phyloP scores from a whole-genome alignment of 2,329 filamentous ascomycete genomes.

The Lithohypha guttulata region DNA sequence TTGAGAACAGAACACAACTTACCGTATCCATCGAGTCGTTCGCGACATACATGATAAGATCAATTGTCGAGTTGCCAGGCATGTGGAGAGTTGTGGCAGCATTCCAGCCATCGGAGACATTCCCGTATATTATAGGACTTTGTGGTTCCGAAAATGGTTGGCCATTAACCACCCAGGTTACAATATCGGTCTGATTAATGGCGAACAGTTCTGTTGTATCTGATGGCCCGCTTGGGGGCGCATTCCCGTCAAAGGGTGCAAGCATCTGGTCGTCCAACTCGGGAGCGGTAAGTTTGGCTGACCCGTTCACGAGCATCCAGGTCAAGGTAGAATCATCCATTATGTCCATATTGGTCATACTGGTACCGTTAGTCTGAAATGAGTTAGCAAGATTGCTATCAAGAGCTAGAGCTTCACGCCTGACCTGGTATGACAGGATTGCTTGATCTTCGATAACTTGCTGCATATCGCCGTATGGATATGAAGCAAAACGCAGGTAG shows the following conservation, averaged over 20 bases:
- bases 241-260: slow-evolving; percentile 12
- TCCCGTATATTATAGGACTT: slow-evolving; percentile 13
- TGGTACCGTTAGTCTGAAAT: slow-evolving; percentile 8
- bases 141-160: slow-evolving; percentile 11
- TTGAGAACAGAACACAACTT: slow-evolving; percentile 8
- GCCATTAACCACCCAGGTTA: slow-evolving; percentile 14
- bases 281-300: slow-evolving; percentile 7
- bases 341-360: slow-evolving; percentile 9
- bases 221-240: slow-evolving; percentile 7
- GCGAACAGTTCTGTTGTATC: slow-evolving; percentile 10
- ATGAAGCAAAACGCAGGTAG: slow-evolving; percentile 14
- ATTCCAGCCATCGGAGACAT: slow-evolving; percentile 14
- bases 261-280: slow-evolving; percentile 11
- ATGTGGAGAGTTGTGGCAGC: slow-evolving; percentile 13
- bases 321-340: slow-evolving; percentile 7
- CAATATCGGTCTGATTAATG: slow-evolving; percentile 13
- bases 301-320: slow-evolving; percentile 15
- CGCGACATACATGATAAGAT: slow-evolving; percentile 15
- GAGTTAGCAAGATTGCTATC: slow-evolving; percentile 8
- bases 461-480: slow-evolving; percentile 15
- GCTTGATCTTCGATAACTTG: slow-evolving; percentile 18
- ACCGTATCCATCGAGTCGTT: slow-evolving; percentile 14
- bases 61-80: slow-evolving; percentile 13
- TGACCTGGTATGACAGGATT: slow-evolving; percentile 14
- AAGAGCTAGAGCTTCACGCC: background rate